Evolutionary conservation across 2,329 filamentous ascomycete species (phyloP).

Genomic region (Endothia cerciana): DNA sequence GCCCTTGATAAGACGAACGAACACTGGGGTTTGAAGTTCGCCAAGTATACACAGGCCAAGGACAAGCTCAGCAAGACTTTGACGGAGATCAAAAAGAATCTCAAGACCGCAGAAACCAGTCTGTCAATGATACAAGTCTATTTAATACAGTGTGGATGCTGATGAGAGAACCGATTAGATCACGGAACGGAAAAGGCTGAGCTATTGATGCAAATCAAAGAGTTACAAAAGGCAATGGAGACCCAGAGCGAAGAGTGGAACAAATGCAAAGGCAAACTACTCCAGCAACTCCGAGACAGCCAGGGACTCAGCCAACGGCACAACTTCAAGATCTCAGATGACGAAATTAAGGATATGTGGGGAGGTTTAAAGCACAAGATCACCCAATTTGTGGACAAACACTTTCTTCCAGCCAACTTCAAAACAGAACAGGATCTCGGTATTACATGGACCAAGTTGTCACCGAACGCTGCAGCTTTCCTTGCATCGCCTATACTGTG

Average conservation of each 20-base stretch:
- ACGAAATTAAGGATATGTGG: constrained; percentile 23
- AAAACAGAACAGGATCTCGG: background rate
- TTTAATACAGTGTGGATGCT: background rate
- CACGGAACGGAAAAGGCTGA: background rate
- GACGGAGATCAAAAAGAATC: background rate
- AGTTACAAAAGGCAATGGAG: background rate
- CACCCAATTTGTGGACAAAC: constrained; percentile 27
- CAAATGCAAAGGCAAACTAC: background rate
- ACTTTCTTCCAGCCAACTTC: background rate
- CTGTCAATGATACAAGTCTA: background rate
- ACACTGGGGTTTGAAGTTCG: too few species aligned
- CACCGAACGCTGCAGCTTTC: background rate
- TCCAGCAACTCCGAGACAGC: constrained; percentile 6
- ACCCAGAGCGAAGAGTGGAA: background rate
- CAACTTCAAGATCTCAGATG: constrained; percentile 25
- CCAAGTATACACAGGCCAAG: background rate
- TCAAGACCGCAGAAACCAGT: background rate
- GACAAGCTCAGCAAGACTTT: background rate
- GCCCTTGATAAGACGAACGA: background rate
- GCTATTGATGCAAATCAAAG: background rate
- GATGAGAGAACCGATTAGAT: background rate
- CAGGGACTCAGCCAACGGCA: constrained; percentile 8
- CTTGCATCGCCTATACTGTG: background rate
- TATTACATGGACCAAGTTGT: background rate
- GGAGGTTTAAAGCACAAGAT: constrained; percentile 23